These are phyloP conservation scores for Mercurialis annua DNA, from an alignment of 345 rosid species.

Conservation along the genomic window DNA sequence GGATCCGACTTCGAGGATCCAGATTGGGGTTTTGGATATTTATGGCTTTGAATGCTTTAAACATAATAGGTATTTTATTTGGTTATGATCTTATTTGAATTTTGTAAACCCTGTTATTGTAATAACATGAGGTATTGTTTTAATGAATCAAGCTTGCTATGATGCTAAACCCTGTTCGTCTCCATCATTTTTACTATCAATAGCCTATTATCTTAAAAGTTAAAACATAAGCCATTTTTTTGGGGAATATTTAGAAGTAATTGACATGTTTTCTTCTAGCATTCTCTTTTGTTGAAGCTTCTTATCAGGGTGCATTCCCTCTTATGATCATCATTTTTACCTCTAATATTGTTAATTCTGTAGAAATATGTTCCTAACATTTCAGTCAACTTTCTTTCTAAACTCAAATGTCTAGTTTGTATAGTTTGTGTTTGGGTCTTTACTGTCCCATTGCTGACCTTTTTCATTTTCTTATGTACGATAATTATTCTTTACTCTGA, in stretches of 20 bases:
- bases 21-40: constrained; percentile 94
- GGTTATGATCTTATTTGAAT: not conserved
- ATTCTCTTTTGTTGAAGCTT: not conserved
- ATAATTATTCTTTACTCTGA: not conserved
- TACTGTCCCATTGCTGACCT: not conserved
- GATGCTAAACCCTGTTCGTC: not conserved
- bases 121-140: not conserved
- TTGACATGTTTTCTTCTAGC: not conserved
- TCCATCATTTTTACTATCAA: not conserved
- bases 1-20: constrained; percentile 62
- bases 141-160: not conserved
- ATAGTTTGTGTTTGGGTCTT: not conserved
- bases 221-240: not conserved
- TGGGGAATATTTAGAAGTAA: not conserved
- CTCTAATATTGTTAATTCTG: not conserved
- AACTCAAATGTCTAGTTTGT: not conserved
- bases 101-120: not conserved
- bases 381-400: not conserved
- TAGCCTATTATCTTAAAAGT: not conserved
- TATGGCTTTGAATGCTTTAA: constrained; percentile 97
- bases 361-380: not conserved
- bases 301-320: not conserved
- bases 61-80: constrained; percentile 65
- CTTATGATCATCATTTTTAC: not conserved
- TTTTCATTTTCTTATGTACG: not conserved